Conservation (phyloP, 371 early-diverging fungal genomes). For the Fennellomyces sp. region DNA sequence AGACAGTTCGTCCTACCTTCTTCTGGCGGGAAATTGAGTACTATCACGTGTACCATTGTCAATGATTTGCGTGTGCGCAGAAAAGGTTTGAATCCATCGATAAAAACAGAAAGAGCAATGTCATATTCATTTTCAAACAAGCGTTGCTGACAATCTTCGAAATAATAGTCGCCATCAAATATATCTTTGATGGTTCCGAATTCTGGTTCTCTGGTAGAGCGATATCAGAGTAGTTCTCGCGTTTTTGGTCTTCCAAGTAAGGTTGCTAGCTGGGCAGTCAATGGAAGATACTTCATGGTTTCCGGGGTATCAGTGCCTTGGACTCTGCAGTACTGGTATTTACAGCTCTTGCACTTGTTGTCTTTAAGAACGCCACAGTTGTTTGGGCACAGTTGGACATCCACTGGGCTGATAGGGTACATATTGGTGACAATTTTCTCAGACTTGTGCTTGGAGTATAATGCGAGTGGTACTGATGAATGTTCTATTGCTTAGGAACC, state of each 20-base stretch:
- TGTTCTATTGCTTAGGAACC: too few species aligned
- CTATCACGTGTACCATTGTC: slow-evolving; percentile 4
- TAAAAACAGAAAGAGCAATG: slow-evolving; percentile 2
- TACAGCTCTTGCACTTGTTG: too few species aligned
- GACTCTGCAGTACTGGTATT: too few species aligned
- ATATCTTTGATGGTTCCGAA: neutral
- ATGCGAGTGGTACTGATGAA: too few species aligned
- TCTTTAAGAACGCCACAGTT: too few species aligned
- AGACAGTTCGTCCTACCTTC: too few species aligned
- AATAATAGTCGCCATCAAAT: slow-evolving; percentile 3
- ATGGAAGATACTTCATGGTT: slow-evolving; percentile 6
- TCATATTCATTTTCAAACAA: neutral
- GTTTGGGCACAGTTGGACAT: too few species aligned
- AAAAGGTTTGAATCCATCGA: slow-evolving; percentile 10
- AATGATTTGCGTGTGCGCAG: neutral
- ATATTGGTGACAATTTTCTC: too few species aligned
- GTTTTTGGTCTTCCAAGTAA: neutral
- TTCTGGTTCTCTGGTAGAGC: neutral
- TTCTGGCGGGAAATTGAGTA: slow-evolving; percentile 1
- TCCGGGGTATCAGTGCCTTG: too few species aligned
- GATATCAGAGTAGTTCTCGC: neutral
- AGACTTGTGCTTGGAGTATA: too few species aligned
- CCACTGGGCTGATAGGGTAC: too few species aligned
- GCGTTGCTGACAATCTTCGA: neutral
- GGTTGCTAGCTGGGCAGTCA: slow-evolving; percentile 4